Conservation (phyloP, 257 asterid genomes). For the Ehretia macrophylla region DNA sequence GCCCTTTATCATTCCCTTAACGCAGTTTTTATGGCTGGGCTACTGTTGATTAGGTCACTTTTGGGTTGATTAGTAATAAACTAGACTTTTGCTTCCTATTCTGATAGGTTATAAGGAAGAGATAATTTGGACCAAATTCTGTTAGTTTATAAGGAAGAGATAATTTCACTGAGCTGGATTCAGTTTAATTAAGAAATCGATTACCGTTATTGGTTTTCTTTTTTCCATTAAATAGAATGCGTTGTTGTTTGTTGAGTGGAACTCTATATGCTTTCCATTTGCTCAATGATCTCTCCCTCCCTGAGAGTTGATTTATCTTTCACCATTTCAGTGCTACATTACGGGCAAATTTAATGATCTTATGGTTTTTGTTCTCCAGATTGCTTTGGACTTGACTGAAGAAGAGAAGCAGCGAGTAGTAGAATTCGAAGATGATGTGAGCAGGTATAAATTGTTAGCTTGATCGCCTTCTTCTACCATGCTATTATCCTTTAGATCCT, state of each 20-base stretch:
- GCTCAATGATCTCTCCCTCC: background rate
- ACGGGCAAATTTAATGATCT: background rate
- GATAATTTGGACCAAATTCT: too few species aligned
- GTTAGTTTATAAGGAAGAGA: too few species aligned
- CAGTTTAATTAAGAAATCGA: too few species aligned
- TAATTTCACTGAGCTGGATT: too few species aligned
- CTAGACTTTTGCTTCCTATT: too few species aligned
- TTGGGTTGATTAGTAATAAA: too few species aligned
- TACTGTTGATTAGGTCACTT: too few species aligned
- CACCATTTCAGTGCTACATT: background rate
- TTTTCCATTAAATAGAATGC: background rate
- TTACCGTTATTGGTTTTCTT: background rate
- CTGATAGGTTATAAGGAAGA: too few species aligned
- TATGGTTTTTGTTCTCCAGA: conserved; percentile 29
- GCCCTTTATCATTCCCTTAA: too few species aligned
- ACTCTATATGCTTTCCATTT: background rate
- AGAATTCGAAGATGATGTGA: conserved; percentile 39
- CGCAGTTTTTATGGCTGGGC: too few species aligned
- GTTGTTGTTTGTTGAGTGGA: background rate
- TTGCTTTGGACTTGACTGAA: conserved; percentile 71
- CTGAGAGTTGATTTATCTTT: background rate
- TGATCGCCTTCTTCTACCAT: background rate
- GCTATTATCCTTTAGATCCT: background rate
- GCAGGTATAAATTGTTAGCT: conserved; percentile 38
- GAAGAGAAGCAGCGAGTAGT: conserved; percentile 65